Conservation (phyloP, 1,139 yeast genomes). For the Pichia sp. region DNA sequence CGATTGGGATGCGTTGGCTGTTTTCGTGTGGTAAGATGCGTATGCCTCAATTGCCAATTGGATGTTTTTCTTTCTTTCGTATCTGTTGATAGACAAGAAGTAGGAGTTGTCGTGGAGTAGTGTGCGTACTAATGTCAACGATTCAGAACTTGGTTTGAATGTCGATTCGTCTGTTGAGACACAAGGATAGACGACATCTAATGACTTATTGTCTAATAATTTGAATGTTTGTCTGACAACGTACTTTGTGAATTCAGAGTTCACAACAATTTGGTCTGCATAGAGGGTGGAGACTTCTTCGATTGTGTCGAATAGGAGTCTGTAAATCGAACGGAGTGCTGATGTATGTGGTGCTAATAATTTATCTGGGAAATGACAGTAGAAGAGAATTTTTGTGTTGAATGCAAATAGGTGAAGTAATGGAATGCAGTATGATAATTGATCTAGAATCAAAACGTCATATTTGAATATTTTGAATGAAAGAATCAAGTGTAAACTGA, state of each 20-base stretch:
- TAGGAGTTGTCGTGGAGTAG: slow-evolving; percentile 40
- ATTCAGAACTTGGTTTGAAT: background rate
- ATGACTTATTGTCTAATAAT: slow-evolving; percentile 35
- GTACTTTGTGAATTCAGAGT: slow-evolving; percentile 76
- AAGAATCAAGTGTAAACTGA: slow-evolving; percentile 50
- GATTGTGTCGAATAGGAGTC: slow-evolving; percentile 76
- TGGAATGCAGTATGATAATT: slow-evolving; percentile 84
- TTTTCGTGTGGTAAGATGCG: slow-evolving; percentile 24
- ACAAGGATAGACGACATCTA: slow-evolving; percentile 88
- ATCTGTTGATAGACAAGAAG: slow-evolving; percentile 80
- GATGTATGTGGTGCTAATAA: slow-evolving; percentile 62
- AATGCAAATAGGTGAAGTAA: slow-evolving; percentile 51
- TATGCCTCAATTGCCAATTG: slow-evolving; percentile 67
- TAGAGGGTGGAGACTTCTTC: slow-evolving; percentile 80
- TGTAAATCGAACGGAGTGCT: slow-evolving; percentile 57
- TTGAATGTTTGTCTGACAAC: slow-evolving; percentile 67
- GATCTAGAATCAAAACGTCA: slow-evolving; percentile 85
- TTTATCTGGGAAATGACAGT: slow-evolving; percentile 97
- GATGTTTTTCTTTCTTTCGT: slow-evolving; percentile 82
- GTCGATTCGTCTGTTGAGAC: slow-evolving; percentile 46
- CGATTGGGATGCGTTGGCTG: slow-evolving; percentile 33
- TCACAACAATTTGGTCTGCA: slow-evolving; percentile 82
- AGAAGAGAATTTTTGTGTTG: slow-evolving; percentile 58
- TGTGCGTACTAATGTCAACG: slow-evolving; percentile 34
- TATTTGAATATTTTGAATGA: slow-evolving; percentile 47